A percentile compares a stretch with the other conserved stretches of the same genome.
phyloP scores from a whole-genome alignment of 2,329 filamentous ascomycete genomes.

The Sphaerulina populicola region DNA sequence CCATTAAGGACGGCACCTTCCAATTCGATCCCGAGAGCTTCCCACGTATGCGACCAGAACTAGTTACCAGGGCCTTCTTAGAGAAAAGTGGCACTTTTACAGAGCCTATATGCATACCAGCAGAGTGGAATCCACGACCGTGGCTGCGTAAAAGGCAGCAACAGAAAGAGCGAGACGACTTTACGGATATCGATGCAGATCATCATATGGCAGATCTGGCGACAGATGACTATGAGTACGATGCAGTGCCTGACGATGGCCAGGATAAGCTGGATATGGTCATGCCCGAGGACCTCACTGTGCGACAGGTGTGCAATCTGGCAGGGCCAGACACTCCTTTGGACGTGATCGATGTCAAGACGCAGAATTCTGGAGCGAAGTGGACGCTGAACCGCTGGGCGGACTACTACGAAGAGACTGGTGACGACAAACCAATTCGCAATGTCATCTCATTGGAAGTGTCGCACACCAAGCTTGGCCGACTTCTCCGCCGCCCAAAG shows the following conservation, averaged over 20 bases:
- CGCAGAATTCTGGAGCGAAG: slow-evolving; percentile 56
- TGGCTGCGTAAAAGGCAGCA: slow-evolving; percentile 24
- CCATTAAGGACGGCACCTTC: slow-evolving; percentile 57
- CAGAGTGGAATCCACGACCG: slow-evolving; percentile 50
- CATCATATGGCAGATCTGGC: slow-evolving; percentile 21
- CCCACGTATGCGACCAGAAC: slow-evolving; percentile 54
- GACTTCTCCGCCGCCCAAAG: slow-evolving; percentile 54
- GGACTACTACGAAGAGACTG: slow-evolving; percentile 57
- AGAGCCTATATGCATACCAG: slow-evolving; percentile 59
- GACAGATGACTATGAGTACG: slow-evolving; percentile 40
- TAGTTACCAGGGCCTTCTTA: slow-evolving; percentile 56
- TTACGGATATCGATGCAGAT: slow-evolving; percentile 26
- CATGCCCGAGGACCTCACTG: slow-evolving; percentile 55
- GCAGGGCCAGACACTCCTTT: slow-evolving; percentile 55
- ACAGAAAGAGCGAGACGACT: slow-evolving; percentile 3
- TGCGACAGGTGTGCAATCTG: slow-evolving; percentile 54
- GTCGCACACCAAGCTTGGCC: slow-evolving; percentile 55
- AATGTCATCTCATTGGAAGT: slow-evolving; percentile 64
- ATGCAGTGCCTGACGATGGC: slow-evolving; percentile 48
- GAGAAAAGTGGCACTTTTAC: slow-evolving; percentile 56
- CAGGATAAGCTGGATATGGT: slow-evolving; percentile 62
- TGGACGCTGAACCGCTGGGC: slow-evolving; percentile 61
- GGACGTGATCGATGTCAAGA: slow-evolving; percentile 62
- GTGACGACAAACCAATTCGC: slow-evolving; percentile 52
- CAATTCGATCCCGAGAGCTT: slow-evolving; percentile 54